These are phyloP conservation scores for Cladosporium sp. DNA, from an alignment of 2,329 filamentous ascomycete species.

Conservation along the genomic window DNA sequence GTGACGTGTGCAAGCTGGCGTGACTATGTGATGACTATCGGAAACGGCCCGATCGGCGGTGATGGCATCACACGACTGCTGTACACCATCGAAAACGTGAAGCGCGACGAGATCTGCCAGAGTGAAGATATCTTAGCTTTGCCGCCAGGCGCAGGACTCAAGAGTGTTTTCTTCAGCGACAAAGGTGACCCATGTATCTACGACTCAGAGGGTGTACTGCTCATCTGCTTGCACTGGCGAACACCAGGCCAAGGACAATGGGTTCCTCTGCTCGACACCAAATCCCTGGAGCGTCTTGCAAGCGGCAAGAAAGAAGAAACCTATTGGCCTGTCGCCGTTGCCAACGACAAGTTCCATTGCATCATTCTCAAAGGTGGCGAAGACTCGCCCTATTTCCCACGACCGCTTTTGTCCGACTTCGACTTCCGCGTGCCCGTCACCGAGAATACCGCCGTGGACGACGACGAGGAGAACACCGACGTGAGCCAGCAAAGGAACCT, in stretches of 20 bases:
- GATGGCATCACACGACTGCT: conserved; percentile 76
- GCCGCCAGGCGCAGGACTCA: conserved; percentile 69
- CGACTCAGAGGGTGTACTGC: conserved; percentile 83
- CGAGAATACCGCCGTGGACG: conserved; percentile 48
- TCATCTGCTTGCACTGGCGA: conserved; percentile 90
- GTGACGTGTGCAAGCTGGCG: conserved; percentile 93
- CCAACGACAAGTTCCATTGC: conserved; percentile 90
- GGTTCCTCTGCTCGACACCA: conserved; percentile 91
- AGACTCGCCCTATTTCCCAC: conserved; percentile 87
- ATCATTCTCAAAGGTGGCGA: conserved; percentile 98
- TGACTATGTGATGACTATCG: conserved; percentile 94
- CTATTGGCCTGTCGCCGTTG: conserved; percentile 95
- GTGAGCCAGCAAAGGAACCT: conserved; percentile 57
- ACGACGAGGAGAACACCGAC: conserved; percentile 43
- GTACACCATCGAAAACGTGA: conserved; percentile 94
- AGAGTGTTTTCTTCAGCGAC: conserved; percentile 88
- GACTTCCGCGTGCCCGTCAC: conserved; percentile 83
- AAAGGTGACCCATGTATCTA: conserved; percentile 96
- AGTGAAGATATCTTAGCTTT: conserved; percentile 90
- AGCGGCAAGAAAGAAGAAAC: conserved; percentile 82
- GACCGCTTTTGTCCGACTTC: conserved; percentile 87
- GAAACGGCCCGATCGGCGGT: conserved; percentile 81
- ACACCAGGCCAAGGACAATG: conserved; percentile 80
- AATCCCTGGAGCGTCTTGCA: conserved; percentile 74
- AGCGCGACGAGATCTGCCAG: conserved; percentile 90